These are phyloP conservation scores for Piper betle DNA, from an alignment of 164 flowering plant genomes.

Conservation along the genomic window DNA sequence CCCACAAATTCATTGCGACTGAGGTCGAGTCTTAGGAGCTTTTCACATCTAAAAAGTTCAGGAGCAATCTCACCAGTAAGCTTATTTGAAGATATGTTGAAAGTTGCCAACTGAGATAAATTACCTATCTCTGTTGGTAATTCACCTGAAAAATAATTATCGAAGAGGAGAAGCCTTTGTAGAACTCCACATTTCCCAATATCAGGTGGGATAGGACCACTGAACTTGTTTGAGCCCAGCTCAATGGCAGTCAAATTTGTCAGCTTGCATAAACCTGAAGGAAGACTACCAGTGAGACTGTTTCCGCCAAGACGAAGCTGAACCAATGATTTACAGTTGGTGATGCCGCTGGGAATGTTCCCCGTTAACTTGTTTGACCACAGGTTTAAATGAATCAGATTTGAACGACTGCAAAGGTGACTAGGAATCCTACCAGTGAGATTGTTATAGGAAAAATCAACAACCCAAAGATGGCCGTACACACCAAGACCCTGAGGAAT, in stretches of 20 bases:
- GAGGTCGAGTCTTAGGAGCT: constrained; percentile 87
- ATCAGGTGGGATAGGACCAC: constrained; percentile 59
- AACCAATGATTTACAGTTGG: constrained; percentile 49
- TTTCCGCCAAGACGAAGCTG: constrained; percentile 65
- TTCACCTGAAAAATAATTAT: constrained; percentile 47
- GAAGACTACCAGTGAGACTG: constrained; percentile 64
- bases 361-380: constrained; percentile 67
- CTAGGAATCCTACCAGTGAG: constrained; percentile 71
- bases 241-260: constrained; percentile 65
- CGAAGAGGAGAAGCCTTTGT: constrained; percentile 69
- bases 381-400: constrained; percentile 55
- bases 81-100: constrained; percentile 74
- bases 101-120: constrained; percentile 48
- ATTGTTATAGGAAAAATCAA: constrained; percentile 66
- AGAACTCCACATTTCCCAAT: constrained; percentile 54
- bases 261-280: constrained; percentile 60
- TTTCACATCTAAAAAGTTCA: constrained; percentile 56
- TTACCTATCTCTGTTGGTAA: constrained; percentile 79
- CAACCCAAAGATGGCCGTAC: constrained; percentile 68
- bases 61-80: constrained; percentile 59
- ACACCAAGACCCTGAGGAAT: constrained; percentile 78
- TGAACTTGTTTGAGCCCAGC: constrained; percentile 60
- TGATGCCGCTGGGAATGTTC: constrained; percentile 51
- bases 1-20: constrained; percentile 49
- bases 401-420: constrained; percentile 45